A percentile compares a stretch with the other conserved stretches of the same genome.
Evolutionary conservation across 1,284 basidiomycete species (phyloP).

Genomic region (Irpex lacteus): DNA sequence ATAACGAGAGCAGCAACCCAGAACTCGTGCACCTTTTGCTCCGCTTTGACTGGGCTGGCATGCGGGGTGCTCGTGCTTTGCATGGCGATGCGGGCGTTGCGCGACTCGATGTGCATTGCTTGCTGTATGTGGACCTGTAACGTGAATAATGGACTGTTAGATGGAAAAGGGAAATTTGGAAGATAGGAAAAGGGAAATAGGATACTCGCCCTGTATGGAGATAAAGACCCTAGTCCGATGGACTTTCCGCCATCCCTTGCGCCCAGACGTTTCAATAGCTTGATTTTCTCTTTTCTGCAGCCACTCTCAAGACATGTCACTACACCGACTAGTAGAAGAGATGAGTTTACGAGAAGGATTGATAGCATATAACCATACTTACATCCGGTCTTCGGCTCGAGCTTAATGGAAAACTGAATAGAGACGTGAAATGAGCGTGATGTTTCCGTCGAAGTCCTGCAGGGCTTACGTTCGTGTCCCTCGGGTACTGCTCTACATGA

Average conservation of each 20-base stretch:
- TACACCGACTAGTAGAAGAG: conserved; percentile 33
- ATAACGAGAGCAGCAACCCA: not conserved
- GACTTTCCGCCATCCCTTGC: conserved; percentile 36
- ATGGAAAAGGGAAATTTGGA: not conserved
- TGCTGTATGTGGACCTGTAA: conserved; percentile 16
- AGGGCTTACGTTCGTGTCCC: conserved; percentile 30
- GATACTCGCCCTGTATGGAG: conserved; percentile 40
- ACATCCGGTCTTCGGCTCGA: conserved; percentile 41
- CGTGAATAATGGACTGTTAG: not conserved
- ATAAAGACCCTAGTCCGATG: conserved; percentile 43
- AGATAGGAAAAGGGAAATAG: not conserved
- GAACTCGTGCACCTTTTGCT: not conserved
- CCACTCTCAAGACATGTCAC: conserved; percentile 42
- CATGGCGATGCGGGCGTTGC: conserved; percentile 24
- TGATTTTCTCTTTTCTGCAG: conserved; percentile 34
- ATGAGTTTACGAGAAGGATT: too few species aligned
- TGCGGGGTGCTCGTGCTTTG: not conserved
- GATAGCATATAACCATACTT: conserved; percentile 21
- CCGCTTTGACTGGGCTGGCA: not conserved
- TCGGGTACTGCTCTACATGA: conserved; percentile 38
- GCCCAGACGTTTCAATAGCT: conserved; percentile 29
- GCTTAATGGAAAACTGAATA: conserved; percentile 34
- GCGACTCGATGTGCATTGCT: conserved; percentile 28
- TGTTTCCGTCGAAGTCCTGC: not conserved
- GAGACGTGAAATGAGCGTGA: too few species aligned